Evolutionary conservation across 129 eudicot species (phyloP).

Genomic region (Flaveria trinervia): DNA sequence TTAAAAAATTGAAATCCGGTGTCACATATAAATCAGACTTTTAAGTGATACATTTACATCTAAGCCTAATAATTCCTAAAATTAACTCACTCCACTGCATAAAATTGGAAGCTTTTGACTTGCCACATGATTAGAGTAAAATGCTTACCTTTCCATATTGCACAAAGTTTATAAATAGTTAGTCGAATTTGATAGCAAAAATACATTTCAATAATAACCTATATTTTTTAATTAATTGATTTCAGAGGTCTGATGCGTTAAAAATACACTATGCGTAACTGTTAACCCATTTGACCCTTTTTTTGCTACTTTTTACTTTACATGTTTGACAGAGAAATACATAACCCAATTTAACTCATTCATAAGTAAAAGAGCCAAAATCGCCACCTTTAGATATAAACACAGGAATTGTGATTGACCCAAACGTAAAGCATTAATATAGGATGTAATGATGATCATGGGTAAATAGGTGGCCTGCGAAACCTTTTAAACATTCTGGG

Average conservation of each 20-base stretch:
- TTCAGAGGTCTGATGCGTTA: neutral
- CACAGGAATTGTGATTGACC: constrained; percentile 15
- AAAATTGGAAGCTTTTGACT: constrained; percentile 2
- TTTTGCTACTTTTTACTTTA: neutral
- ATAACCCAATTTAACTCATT: neutral
- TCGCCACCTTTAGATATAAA: neutral
- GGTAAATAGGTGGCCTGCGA: neutral
- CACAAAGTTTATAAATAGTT: neutral
- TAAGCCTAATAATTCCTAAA: constrained; percentile 4
- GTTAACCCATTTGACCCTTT: neutral
- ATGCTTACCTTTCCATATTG: constrained; percentile 3
- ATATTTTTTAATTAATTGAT: neutral
- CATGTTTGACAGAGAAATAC: neutral
- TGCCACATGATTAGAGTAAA: constrained; percentile 4
- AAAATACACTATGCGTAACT: neutral
- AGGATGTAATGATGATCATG: constrained; percentile 19
- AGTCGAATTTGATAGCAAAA: neutral
- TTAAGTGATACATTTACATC: neutral
- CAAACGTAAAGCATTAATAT: neutral
- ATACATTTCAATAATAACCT: neutral
- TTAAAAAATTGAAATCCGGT: constrained; percentile 5
- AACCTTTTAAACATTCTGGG: neutral
- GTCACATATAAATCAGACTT: neutral
- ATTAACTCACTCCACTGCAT: neutral
- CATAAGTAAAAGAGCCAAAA: neutral